Percentiles rank a stretch among this genome's conserved stretches.
Evolutionary conservation across 73 alveolate species (phyloP).

Genomic region (Uronychia binucleata): DNA sequence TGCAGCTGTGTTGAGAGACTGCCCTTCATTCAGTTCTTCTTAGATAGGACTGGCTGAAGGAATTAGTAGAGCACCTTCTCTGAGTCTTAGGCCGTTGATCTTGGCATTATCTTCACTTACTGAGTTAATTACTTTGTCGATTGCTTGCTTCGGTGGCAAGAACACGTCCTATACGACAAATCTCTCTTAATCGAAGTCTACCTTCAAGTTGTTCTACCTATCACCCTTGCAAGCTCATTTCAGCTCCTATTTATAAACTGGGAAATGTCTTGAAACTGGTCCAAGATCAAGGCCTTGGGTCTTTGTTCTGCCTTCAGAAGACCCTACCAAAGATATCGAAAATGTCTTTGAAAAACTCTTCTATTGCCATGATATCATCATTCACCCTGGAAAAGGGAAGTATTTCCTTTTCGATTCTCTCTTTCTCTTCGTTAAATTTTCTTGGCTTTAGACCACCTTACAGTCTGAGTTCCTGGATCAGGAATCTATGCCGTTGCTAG

Average conservation of each 20-base stretch:
- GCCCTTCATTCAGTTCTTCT: too few species aligned
- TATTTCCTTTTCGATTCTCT: not conserved
- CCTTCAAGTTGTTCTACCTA: not conserved
- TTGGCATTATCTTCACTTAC: too few species aligned
- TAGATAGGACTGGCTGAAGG: too few species aligned
- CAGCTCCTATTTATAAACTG: not conserved
- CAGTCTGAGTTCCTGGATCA: too few species aligned
- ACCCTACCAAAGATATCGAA: not conserved
- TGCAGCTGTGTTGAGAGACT: too few species aligned
- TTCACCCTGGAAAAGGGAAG: not conserved
- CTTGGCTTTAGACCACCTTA: too few species aligned
- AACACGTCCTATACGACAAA: too few species aligned
- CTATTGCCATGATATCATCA: not conserved
- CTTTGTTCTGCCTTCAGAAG: not conserved
- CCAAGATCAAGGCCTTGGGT: not conserved
- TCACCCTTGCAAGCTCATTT: not conserved
- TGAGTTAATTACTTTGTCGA: too few species aligned
- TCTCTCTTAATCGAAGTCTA: not conserved
- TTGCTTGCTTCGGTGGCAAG: too few species aligned
- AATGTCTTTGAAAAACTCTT: not conserved
- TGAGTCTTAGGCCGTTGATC: too few species aligned
- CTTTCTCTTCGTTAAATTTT: not conserved
- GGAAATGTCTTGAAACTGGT: not conserved
- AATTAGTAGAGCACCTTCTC: too few species aligned
- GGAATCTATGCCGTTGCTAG: too few species aligned